Conservation (phyloP, 345 rosid species). For the Dovyalis caffra region DNA sequence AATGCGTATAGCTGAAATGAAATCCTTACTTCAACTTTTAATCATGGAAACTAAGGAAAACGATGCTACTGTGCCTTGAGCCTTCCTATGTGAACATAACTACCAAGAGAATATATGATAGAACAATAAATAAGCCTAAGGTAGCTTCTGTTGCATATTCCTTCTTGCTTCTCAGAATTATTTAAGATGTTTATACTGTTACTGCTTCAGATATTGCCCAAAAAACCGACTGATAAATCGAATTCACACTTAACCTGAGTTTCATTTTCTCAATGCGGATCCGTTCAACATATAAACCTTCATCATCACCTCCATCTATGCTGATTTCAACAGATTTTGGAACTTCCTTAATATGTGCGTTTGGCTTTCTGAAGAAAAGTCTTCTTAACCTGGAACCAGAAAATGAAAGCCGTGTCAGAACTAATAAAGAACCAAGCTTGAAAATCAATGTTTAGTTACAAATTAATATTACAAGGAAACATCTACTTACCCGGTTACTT, state of each 20-base stretch:
- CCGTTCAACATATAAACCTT: constrained; percentile 52
- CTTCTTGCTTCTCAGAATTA: no score
- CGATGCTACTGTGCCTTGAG: no score
- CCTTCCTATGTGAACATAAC: no score
- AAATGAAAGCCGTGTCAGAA: constrained; percentile 1
- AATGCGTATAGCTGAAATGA: no score
- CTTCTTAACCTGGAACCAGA: constrained; percentile 42
- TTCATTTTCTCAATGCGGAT: constrained; percentile 62
- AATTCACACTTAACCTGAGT: constrained; percentile 39
- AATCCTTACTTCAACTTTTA: no score
- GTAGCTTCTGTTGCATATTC: no score
- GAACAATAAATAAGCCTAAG: no score
- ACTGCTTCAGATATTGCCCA: no score
- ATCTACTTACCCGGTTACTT: constrained; percentile 50
- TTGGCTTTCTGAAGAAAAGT: constrained; percentile 36
- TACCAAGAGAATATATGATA: no score
- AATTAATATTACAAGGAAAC: background rate
- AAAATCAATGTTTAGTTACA: background rate
- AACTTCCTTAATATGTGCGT: constrained; percentile 7
- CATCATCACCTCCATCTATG: constrained; percentile 26
- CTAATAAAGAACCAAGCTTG: background rate
- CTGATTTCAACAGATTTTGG: constrained; percentile 37
- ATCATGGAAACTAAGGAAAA: no score
- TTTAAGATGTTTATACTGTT: no score
- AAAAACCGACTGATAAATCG: no score